These are phyloP conservation scores for Gracilaria domingensis DNA, from an alignment of 23 red algal genomes.

Conservation along the genomic window DNA sequence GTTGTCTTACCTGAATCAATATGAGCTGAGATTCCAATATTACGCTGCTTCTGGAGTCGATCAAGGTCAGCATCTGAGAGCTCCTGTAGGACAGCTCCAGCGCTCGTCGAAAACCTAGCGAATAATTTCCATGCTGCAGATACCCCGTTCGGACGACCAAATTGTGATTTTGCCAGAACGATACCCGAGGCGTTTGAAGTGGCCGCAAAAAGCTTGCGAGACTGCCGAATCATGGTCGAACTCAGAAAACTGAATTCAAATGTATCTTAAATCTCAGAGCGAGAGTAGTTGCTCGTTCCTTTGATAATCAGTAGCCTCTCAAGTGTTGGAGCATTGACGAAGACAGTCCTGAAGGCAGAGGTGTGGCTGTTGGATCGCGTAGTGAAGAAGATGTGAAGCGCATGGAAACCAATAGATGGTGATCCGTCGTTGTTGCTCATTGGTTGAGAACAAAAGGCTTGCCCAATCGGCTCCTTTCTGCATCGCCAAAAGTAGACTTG, in stretches of 20 bases:
- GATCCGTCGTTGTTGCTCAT: neutral
- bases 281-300: neutral
- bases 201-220: no score
- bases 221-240: neutral
- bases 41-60: slow-evolving; percentile 73
- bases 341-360: no score
- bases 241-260: neutral
- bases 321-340: neutral
- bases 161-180: neutral
- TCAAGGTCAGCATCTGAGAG: slow-evolving; percentile 41
- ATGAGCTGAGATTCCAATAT: slow-evolving; percentile 96
- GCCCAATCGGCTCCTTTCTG: neutral
- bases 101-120: slow-evolving; percentile 15
- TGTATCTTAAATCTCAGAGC: neutral
- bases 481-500: neutral
- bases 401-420: neutral
- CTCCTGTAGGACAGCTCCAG: slow-evolving; percentile 45
- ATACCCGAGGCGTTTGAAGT: neutral
- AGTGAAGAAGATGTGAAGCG: no score
- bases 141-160: neutral
- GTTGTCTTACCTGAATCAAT: slow-evolving; percentile 99
- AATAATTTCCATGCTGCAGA: neutral
- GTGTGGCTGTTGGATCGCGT: no score
- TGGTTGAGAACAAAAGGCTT: neutral
- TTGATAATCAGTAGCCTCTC: neutral